A percentile compares a stretch with the other conserved stretches of the same genome.
Evolutionary conservation across 345 rosid species (phyloP).

Genomic region (Populus pruinosa): DNA sequence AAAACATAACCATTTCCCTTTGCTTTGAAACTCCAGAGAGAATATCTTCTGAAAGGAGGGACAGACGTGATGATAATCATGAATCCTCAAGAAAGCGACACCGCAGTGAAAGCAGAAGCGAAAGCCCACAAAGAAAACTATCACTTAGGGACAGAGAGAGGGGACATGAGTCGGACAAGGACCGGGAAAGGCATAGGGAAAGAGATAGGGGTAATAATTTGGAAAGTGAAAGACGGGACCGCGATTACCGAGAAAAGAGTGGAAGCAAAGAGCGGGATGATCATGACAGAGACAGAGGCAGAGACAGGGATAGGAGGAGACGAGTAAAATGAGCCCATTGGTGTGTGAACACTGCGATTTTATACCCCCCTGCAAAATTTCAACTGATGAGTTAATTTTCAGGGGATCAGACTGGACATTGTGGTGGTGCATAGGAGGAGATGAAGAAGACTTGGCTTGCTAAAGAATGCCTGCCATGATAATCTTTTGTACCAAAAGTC

Average conservation of each 20-base stretch:
- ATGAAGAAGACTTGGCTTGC: neutral
- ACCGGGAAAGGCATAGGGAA: slow-evolving; percentile 41
- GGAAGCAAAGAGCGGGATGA: slow-evolving; percentile 44
- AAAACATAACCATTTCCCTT: neutral
- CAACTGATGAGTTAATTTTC: neutral
- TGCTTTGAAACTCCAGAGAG: slow-evolving; percentile 45
- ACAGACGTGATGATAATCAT: slow-evolving; percentile 51
- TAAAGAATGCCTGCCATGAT: neutral
- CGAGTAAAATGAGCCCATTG: slow-evolving; percentile 35
- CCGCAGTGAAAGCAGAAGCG: slow-evolving; percentile 61
- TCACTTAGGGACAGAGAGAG: slow-evolving; percentile 22
- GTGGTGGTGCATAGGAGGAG: neutral
- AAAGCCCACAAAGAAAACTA: slow-evolving; percentile 69
- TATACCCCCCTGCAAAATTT: neutral
- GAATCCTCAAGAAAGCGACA: slow-evolving; percentile 77
- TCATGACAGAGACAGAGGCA: slow-evolving; percentile 58
- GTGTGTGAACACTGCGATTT: neutral
- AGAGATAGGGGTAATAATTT: slow-evolving; percentile 45
- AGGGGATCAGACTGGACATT: neutral
- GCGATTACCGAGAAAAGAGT: slow-evolving; percentile 65
- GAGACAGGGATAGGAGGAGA: slow-evolving; percentile 70
- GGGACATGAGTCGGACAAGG: slow-evolving; percentile 33
- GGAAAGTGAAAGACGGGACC: slow-evolving; percentile 49
- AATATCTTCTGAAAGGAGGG: slow-evolving; percentile 54
- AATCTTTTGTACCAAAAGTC: neutral